Evolutionary conservation across 768 basidiomycete genomes (phyloP), one percentile per base, ranked within the genome.

Genomic region (Leccinum arenicola): DNA sequence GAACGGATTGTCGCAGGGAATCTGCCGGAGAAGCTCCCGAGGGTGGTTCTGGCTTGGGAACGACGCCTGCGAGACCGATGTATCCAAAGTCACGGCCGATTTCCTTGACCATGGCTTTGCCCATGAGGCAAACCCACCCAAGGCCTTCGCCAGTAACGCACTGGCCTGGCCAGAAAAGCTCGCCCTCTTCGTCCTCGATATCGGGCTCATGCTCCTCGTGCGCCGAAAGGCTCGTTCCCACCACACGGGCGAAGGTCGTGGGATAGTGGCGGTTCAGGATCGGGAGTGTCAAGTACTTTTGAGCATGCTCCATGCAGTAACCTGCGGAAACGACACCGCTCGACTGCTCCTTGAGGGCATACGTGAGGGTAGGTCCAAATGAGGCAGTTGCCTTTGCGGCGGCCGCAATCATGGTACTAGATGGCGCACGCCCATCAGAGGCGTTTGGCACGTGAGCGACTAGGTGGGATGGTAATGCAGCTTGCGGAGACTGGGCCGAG

Each of bases 41-140:
- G 2, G 66, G 68, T 21, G 75, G 73, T 54, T 83, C 83, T 6
- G 87, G 86, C 66, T 87, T 88, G 14, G 83, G 85, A 35, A 91
- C 82, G n/a, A 87, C 84, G 17, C 89, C 89, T 19, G 84, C 82
- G 17, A 89, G 72, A 31, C 90, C 88, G 58, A 75, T 77, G 75
- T 92, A 93, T 11, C 86, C 88, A 72, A 87, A 85, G 35, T 84
- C 80, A 66, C 84, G 85, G 61, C 89, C 89, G 66, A 89, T 88
- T 67, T 93, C 91, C 65, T 82, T 84, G 68, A 93, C 84, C 91
- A 93, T 93, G 43, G 89, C 86, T 69, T 87, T 89, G 65, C 89
- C 90, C 84, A 93, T 87, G 29, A 88, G 77, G 71, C 90, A 92
- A n/a, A 91, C 84, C 91, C 91, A 93, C 21, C 87, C 91, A 31